A percentile compares a stretch with the other conserved stretches of the same genome.
Conservation (phyloP, 2,329 filamentous ascomycete species). For the Clarireedia hainanense region DNA sequence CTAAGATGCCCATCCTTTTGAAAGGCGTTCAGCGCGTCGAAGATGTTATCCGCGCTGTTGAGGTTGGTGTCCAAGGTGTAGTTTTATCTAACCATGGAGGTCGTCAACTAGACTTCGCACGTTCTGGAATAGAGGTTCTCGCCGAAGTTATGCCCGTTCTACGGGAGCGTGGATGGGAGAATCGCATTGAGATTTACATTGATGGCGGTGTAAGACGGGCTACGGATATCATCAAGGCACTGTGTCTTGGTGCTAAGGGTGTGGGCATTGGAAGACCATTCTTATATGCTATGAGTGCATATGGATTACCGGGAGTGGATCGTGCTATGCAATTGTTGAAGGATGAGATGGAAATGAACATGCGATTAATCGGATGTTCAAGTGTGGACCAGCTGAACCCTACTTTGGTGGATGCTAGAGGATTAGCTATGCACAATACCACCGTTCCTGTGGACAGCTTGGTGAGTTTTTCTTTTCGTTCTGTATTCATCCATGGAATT, state of each 20-base stretch:
- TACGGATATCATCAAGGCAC: constrained; percentile 90
- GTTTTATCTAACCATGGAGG: constrained; percentile 96
- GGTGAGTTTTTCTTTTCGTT: constrained; percentile 16
- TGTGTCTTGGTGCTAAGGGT: constrained; percentile 84
- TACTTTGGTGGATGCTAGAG: constrained; percentile 69
- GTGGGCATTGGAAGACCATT: constrained; percentile 94
- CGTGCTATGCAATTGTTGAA: constrained; percentile 86
- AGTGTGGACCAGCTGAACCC: constrained; percentile 72
- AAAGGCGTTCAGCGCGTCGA: constrained; percentile 97
- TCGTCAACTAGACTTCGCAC: constrained; percentile 85
- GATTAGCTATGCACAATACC: constrained; percentile 53
- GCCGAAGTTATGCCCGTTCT: constrained; percentile 90
- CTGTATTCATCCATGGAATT: neutral
- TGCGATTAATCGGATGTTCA: constrained; percentile 81
- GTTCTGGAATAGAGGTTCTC: constrained; percentile 81
- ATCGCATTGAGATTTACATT: constrained; percentile 78
- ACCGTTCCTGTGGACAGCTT: constrained; percentile 55
- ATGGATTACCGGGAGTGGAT: constrained; percentile 80
- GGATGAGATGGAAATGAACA: constrained; percentile 99
- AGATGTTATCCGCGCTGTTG: constrained; percentile 82
- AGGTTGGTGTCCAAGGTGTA: constrained; percentile 76
- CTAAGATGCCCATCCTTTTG: constrained; percentile 88
- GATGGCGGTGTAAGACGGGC: constrained; percentile 86
- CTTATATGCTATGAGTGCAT: constrained; percentile 91
- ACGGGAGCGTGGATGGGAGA: constrained; percentile 62